phyloP scores from a whole-genome alignment of 148 eudicot species.

The Vaccinium macrocarpon region DNA sequence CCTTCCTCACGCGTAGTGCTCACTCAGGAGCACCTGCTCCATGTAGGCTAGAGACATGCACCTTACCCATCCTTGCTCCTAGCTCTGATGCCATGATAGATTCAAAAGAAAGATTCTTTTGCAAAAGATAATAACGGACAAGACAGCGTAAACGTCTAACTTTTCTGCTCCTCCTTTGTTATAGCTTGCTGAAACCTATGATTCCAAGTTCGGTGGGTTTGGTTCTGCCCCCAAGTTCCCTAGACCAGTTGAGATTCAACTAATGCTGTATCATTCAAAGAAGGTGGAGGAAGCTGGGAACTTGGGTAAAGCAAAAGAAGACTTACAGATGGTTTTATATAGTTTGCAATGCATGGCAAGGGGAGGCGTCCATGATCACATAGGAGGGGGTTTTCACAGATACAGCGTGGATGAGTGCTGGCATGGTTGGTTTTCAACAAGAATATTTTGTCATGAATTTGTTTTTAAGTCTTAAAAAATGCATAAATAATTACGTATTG shows the following conservation, averaged over 20 bases:
- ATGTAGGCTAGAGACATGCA: too few species aligned
- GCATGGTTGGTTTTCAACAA: constrained; percentile 62
- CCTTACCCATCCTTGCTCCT: too few species aligned
- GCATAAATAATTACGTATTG: neutral
- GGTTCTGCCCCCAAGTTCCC: constrained; percentile 96
- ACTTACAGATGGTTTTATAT: constrained; percentile 57
- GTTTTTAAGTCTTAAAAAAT: neutral
- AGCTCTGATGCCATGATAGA: too few species aligned
- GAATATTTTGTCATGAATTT: neutral
- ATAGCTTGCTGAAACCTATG: constrained; percentile 71
- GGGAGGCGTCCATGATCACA: constrained; percentile 93
- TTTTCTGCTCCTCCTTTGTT: constrained; percentile 12
- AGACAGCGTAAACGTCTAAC: neutral
- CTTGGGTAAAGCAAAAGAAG: constrained; percentile 47
- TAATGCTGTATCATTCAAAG: constrained; percentile 75
- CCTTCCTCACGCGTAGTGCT: too few species aligned
- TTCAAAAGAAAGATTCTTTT: too few species aligned
- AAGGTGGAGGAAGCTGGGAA: constrained; percentile 53
- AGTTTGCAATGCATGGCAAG: constrained; percentile 85
- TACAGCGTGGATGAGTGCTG: constrained; percentile 98
- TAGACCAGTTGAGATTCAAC: constrained; percentile 81
- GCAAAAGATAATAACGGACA: too few species aligned
- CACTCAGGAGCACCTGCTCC: too few species aligned
- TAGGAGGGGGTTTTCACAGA: constrained; percentile 99
- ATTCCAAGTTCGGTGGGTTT: constrained; percentile 80